phyloP scores from a whole-genome alignment of 208 protist genomes.

The Endotrypanum monterogeii region DNA sequence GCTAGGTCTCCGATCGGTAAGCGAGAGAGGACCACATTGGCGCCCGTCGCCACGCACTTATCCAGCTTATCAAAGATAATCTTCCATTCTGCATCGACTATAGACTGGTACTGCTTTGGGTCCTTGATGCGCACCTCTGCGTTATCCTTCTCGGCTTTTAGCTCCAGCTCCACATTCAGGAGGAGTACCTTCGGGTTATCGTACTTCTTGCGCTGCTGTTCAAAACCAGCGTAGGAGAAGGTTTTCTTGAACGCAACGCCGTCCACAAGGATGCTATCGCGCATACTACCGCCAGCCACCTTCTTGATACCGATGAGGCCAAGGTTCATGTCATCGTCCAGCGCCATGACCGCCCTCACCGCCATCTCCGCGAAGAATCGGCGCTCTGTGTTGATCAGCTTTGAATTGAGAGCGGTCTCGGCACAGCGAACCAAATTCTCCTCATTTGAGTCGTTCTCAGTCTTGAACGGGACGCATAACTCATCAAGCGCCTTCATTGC shows the following conservation, averaged over 20 bases:
- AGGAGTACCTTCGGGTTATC: constrained; percentile 98
- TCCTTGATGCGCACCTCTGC: constrained; percentile 99
- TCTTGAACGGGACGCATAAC: constrained; percentile 91
- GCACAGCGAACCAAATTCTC: constrained; percentile 96
- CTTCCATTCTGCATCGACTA: constrained; percentile 99
- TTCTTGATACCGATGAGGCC: constrained; percentile 99
- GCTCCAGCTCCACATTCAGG: constrained; percentile 99
- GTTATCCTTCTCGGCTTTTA: constrained; percentile 99
- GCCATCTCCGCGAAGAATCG: constrained; percentile 99
- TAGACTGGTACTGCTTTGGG: constrained; percentile 99
- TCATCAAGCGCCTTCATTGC: constrained; percentile 90
- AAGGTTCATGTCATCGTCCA: constrained; percentile 97
- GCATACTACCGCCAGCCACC: constrained; percentile 98
- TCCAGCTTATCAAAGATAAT: constrained; percentile 99
- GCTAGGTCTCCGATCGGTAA: constrained; percentile 99
- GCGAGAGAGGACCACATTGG: constrained; percentile 99
- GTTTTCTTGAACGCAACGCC: constrained; percentile 99
- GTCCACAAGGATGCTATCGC: constrained; percentile 98
- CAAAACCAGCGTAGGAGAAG: constrained; percentile 99
- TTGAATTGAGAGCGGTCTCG: constrained; percentile 99
- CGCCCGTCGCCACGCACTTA: constrained; percentile 97
- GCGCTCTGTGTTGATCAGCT: constrained; percentile 97
- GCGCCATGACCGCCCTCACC: constrained; percentile 96
- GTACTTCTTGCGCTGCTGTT: constrained; percentile 99
- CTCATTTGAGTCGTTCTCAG: constrained; percentile 52